Evolutionary conservation across 257 asterid species (phyloP), one percentile per base, ranked within the genome.

Genomic region (Nicotiana tabacum): DNA sequence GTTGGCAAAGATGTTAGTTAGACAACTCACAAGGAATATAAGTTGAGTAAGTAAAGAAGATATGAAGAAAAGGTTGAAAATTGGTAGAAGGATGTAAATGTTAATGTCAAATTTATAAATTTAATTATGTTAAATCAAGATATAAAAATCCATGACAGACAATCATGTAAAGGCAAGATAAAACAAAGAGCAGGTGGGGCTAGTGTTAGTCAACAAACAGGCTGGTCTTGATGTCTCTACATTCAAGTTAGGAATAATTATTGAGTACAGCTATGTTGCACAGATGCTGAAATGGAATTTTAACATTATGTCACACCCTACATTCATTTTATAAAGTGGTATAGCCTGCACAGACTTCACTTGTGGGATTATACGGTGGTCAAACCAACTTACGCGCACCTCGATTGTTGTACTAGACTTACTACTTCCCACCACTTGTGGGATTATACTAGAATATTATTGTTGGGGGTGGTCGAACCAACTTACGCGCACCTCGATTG

Each of bases 141-240:
- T 33, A 29, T 37, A 30, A 43, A 43, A 65, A 84, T 21, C n/a
- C 53, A 79, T 37, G 68, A 79, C 33, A 65, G 61, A 12, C 61
- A 60, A 66, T 79, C 55, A 78, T 55, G 21, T 17, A 29, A 83
- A 30, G 48, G 57, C 29, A 57, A 56, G 39, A 18, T n/a, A 51
- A 33, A 66, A 67, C 16, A 77, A 64, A 33, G 70, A n/a, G 66
- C 48, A 15, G 35, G 66, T 74, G 55, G 84, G 80, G 62, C 12
- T 27, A 48, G 80, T 48, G 29, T 57, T 37, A 84, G 91, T 87
- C 91, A 91, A 90, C 35, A 84, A 84, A 87, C 90, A 85, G 90
- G 89, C 92, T 89, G 91, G 90, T 81, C 83, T 87, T 86, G 82
- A 86, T 82, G 84, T 67, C 74, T 61, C 35, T 35, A n/a, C 60